Conservation (phyloP, 805 yeast species). For the Candida chilensis region DNA sequence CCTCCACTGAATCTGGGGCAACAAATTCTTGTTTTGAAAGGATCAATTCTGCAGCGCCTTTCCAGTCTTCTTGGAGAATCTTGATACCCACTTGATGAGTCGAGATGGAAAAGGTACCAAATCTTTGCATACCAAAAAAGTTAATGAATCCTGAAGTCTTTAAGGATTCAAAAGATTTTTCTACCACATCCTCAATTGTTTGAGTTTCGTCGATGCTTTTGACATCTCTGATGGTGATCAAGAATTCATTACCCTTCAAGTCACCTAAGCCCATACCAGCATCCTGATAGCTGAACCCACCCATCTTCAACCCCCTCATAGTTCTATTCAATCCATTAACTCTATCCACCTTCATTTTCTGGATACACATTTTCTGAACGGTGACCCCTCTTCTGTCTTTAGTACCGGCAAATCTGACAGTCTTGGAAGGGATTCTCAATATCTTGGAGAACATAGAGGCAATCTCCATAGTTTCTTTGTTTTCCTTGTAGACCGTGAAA, state of each 20-base stretch:
- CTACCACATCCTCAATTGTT: slow-evolving; percentile 35
- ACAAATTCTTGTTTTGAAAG: slow-evolving; percentile 82
- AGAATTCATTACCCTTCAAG: slow-evolving; percentile 80
- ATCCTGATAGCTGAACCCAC: slow-evolving; percentile 66
- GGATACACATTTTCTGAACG: slow-evolving; percentile 69
- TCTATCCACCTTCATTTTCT: slow-evolving; percentile 64
- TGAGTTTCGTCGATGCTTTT: slow-evolving; percentile 19
- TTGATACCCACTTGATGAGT: slow-evolving; percentile 80
- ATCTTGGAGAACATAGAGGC: slow-evolving; percentile 67
- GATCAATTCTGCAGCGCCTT: slow-evolving; percentile 68
- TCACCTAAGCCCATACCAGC: slow-evolving; percentile 68
- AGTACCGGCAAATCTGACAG: slow-evolving; percentile 84
- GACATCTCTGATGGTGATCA: slow-evolving; percentile 76
- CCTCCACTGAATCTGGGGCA: slow-evolving; percentile 73
- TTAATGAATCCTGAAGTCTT: slow-evolving; percentile 74
- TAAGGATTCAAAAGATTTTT: slow-evolving; percentile 47
- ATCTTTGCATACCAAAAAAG: slow-evolving; percentile 97
- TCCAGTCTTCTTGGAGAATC: slow-evolving; percentile 68
- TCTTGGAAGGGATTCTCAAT: slow-evolving; percentile 63
- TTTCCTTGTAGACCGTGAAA: slow-evolving; percentile 82
- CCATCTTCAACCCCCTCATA: slow-evolving; percentile 69
- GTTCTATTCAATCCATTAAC: slow-evolving; percentile 69
- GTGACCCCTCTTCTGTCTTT: slow-evolving; percentile 96
- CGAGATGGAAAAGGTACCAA: slow-evolving; percentile 91
- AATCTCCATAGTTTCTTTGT: slow-evolving; percentile 96